Evolutionary conservation across 2,329 filamentous ascomycete genomes (phyloP).

Genomic region (Scedosporium boydii): DNA sequence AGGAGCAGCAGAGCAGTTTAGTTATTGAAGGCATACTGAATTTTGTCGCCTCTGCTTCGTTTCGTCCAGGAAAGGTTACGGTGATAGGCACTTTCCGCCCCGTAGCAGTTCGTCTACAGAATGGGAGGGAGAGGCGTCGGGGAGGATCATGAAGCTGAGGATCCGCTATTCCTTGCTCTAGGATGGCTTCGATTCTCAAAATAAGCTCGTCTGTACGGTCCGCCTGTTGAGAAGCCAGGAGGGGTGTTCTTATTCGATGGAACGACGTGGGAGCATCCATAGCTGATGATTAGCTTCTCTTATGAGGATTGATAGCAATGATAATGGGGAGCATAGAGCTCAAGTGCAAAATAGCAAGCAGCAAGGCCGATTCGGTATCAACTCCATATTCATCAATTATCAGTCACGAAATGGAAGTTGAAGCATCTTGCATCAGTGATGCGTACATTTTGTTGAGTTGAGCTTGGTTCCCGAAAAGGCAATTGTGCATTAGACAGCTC

Average conservation of each 20-base stretch:
- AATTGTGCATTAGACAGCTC: too few species aligned
- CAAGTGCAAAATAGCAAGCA: too few species aligned
- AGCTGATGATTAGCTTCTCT: not conserved
- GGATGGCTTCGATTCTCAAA: constrained; percentile 22
- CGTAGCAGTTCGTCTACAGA: constrained; percentile 7
- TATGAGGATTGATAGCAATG: not conserved
- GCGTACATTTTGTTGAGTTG: too few species aligned
- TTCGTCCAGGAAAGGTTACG: constrained; percentile 38
- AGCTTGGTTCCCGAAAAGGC: too few species aligned
- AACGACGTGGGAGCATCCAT: too few species aligned
- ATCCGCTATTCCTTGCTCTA: constrained; percentile 20
- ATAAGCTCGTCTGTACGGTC: constrained; percentile 3
- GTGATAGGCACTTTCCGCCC: not conserved
- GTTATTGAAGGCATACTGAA: constrained; percentile 30
- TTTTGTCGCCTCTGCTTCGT: constrained; percentile 35
- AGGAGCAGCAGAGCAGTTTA: not conserved
- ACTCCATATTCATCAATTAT: too few species aligned
- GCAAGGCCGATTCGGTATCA: too few species aligned
- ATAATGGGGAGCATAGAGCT: too few species aligned
- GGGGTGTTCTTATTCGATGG: not conserved
- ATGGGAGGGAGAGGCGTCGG: not conserved
- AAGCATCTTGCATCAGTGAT: too few species aligned
- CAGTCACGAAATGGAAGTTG: too few species aligned
- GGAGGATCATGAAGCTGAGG: not conserved
- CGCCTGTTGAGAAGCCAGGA: not conserved